Evolutionary conservation across 352 stramenopile genomes (phyloP).

Genomic region (Poterioochromonas sp.): DNA sequence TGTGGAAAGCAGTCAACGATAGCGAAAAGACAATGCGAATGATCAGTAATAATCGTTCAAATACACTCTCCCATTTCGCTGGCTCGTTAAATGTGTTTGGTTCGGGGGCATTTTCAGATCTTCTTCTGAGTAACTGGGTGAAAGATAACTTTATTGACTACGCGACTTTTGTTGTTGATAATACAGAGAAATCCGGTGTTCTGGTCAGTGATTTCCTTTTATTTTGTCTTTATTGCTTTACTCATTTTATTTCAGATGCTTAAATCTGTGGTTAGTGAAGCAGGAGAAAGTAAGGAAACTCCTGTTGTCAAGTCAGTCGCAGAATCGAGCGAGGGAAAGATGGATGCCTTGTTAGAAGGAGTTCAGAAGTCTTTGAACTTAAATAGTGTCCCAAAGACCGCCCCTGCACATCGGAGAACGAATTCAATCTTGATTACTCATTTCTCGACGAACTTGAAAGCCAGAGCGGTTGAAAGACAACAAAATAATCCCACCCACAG

Average conservation of each 20-base stretch:
- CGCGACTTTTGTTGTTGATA: neutral
- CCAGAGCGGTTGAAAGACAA: neutral
- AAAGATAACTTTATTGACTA: constrained; percentile 14
- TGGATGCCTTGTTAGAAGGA: neutral
- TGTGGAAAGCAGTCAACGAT: constrained; percentile 25
- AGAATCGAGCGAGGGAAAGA: neutral
- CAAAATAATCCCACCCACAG: too few relatives aligned
- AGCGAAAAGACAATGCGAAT: neutral
- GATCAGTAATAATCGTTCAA: neutral
- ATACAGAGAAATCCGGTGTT: neutral
- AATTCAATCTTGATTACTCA: neutral
- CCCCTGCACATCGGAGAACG: neutral
- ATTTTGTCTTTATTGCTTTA: neutral
- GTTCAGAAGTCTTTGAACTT: neutral
- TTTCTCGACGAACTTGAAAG: neutral
- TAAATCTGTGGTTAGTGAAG: neutral
- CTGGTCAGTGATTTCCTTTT: neutral
- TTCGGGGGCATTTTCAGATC: constrained; percentile 18
- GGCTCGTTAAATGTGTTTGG: constrained; percentile 18
- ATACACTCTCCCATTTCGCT: neutral
- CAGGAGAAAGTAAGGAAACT: neutral
- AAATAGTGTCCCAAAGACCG: neutral
- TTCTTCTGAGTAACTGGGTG: neutral
- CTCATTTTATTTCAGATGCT: neutral
- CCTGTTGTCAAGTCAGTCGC: neutral